Percentiles rank a stretch among this genome's conserved stretches.
Conservation (phyloP, 2,329 filamentous ascomycete genomes). For the Bipolaris gigantea region DNA sequence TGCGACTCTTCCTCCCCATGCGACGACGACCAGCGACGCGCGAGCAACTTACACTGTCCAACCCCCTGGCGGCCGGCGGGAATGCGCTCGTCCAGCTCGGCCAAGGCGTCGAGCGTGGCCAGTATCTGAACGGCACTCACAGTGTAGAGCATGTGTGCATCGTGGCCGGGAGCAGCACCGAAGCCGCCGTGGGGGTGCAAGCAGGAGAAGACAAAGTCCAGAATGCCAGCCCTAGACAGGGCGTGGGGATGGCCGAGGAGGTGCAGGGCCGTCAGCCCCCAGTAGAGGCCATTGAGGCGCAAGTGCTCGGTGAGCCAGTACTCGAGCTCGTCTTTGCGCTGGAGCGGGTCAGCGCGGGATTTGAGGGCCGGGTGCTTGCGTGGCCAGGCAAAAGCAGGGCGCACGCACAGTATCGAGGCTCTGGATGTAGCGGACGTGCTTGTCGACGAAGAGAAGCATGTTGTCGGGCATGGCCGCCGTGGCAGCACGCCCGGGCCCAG, state of each 20-base stretch:
- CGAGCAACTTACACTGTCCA: slow-evolving; percentile 69
- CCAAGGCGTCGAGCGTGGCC: slow-evolving; percentile 80
- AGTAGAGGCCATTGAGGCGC: slow-evolving; percentile 93
- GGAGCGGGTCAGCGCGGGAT: slow-evolving; percentile 46
- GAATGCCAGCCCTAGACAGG: slow-evolving; percentile 75
- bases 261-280: slow-evolving; percentile 88
- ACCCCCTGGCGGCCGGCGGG: slow-evolving; percentile 70
- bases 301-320: slow-evolving; percentile 98
- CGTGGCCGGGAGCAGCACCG: slow-evolving; percentile 89
- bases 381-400: slow-evolving; percentile 16
- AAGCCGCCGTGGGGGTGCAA: slow-evolving; percentile 88
- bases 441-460: slow-evolving; percentile 58
- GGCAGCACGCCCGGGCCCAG: slow-evolving; percentile 59
- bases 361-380: slow-evolving; percentile 19
- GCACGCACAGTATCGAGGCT: slow-evolving; percentile 77
- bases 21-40: neutral
- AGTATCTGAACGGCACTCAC: slow-evolving; percentile 94
- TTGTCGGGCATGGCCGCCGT: slow-evolving; percentile 49
- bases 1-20: slow-evolving; percentile 4
- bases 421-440: slow-evolving; percentile 91
- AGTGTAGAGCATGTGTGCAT: slow-evolving; percentile 95
- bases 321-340: slow-evolving; percentile 90
- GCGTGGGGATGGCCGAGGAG: slow-evolving; percentile 79
- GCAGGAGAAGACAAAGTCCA: slow-evolving; percentile 95
- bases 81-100: slow-evolving; percentile 73